A percentile compares a stretch with the other conserved stretches of the same genome.
Evolutionary conservation across 768 basidiomycete species (phyloP).

Genomic region (Xerocomus potaroensis): DNA sequence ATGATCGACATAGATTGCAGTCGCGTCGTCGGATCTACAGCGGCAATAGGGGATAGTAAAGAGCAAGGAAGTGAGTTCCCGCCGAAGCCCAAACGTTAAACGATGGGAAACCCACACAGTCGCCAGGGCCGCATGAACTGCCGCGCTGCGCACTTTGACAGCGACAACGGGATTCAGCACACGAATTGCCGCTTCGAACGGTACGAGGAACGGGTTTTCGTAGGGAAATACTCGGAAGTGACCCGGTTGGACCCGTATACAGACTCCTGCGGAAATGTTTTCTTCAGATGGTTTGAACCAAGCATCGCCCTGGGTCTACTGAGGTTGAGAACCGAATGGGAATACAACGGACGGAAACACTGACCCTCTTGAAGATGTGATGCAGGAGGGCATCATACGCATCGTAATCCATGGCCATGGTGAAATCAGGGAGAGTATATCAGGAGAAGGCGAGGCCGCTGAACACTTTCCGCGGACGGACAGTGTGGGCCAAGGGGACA

Average conservation of each 20-base stretch:
- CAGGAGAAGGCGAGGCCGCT: not conserved
- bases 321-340: not conserved
- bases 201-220: conserved; percentile 73
- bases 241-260: conserved; percentile 62
- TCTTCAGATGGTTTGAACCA: conserved; percentile 87
- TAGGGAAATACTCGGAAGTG: conserved; percentile 82
- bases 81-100: not conserved
- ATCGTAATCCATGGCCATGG: conserved; percentile 52
- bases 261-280: conserved; percentile 76
- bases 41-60: not conserved
- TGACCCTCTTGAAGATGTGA: conserved; percentile 71
- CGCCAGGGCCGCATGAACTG: conserved; percentile 72
- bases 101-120: conserved; percentile 49
- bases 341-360: conserved; percentile 14
- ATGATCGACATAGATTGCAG: conserved; percentile 63
- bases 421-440: not conserved
- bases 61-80: conserved; percentile 1
- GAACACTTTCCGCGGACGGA: not conserved
- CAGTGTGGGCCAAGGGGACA: not conserved
- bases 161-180: conserved; percentile 79
- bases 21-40: conserved; percentile 52
- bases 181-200: conserved; percentile 78
- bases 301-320: conserved; percentile 73
- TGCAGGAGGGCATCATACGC: conserved; percentile 76
- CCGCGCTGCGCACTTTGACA: conserved; percentile 75